Percentiles rank a stretch among this genome's conserved stretches.
Conservation (phyloP, 2,329 filamentous ascomycete genomes). For the Nothopassalora personata region DNA sequence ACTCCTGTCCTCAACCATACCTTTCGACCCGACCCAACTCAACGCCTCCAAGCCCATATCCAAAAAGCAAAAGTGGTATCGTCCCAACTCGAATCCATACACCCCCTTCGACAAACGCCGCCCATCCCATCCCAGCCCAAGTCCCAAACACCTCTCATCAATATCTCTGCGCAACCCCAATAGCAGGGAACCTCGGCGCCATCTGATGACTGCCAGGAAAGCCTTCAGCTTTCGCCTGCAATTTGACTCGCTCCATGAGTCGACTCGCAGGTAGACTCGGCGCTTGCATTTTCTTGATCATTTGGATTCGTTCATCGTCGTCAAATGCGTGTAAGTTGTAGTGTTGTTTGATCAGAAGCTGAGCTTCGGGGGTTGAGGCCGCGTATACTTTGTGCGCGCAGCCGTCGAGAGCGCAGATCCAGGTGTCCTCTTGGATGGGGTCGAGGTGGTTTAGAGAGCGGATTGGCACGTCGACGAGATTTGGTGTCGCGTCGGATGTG, state of each 20-base stretch:
- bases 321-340: constrained; percentile 56
- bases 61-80: constrained; percentile 5
- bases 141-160: background rate
- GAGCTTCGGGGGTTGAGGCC: constrained; percentile 52
- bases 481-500: constrained; percentile 6
- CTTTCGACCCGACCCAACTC: background rate
- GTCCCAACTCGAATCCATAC: background rate
- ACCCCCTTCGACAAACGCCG: too few species aligned
- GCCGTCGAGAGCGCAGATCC: constrained; percentile 60
- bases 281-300: constrained; percentile 53
- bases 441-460: constrained; percentile 25
- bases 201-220: constrained; percentile 17
- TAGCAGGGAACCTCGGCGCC: constrained; percentile 5
- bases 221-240: constrained; percentile 22
- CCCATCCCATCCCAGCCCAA: background rate
- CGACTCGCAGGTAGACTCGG: constrained; percentile 43
- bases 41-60: background rate
- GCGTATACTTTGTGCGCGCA: constrained; percentile 61
- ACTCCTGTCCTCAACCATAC: background rate
- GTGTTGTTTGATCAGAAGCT: constrained; percentile 56
- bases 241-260: constrained; percentile 43
- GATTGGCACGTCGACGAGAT: constrained; percentile 15
- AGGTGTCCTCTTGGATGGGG: constrained; percentile 47
- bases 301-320: constrained; percentile 44
- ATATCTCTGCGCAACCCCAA: constrained; percentile 1